Base-by-base conservation (phyloP, 2,329 filamentous ascomycete genomes). In the Nothophaeocryptopus gaeumannii region DNA sequence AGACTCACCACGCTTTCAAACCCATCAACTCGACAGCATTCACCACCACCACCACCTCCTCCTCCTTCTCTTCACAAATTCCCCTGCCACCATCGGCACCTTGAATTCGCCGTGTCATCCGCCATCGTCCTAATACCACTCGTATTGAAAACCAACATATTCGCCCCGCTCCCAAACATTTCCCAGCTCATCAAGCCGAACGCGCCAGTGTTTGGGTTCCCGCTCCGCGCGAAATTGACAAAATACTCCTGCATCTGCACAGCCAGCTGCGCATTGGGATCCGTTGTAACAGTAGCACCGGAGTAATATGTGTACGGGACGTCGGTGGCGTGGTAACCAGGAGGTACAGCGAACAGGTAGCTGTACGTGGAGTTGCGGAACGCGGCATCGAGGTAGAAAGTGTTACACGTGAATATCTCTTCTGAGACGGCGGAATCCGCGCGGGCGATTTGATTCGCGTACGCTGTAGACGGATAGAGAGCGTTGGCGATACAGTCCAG, bases 11-110 rank as follows among this genome's bases (percentile, higher is more conserved):
- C n/a, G n/a, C n/a, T n/a, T n/a, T n/a, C n/a, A n/a, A n/a, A n/a
- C n/a, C n/a, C n/a, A n/a, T n/a, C n/a, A n/a, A n/a, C n/a, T n/a
- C n/a, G n/a, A n/a, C n/a, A n/a, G n/a, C n/a, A n/a, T n/a, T n/a
- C n/a, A n/a, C n/a, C n/a, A n/a, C n/a, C n/a, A n/a, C n/a, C n/a
- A n/a, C n/a, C n/a, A 7, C 20, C 20, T 26, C 20, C 20, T 26
- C 20, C 20, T 26, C 20, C 20, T 26, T 7, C 20, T 26, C 7
- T 26, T 15, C 70, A 76, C 48, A 75, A 56, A 29, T 66, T 74
- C 61, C 75, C 72, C 66, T 80, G 76, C 78, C 78, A 81, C 68
- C 71, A 81, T 45, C 66, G 64, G 63, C 79, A 81, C 55, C 78
- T 68, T 34, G 56, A 58, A 58, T 76, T 78, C 8, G 70, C 71